Base-by-base conservation (phyloP, 148 eudicot species). In the Polygonum maritimum region DNA sequence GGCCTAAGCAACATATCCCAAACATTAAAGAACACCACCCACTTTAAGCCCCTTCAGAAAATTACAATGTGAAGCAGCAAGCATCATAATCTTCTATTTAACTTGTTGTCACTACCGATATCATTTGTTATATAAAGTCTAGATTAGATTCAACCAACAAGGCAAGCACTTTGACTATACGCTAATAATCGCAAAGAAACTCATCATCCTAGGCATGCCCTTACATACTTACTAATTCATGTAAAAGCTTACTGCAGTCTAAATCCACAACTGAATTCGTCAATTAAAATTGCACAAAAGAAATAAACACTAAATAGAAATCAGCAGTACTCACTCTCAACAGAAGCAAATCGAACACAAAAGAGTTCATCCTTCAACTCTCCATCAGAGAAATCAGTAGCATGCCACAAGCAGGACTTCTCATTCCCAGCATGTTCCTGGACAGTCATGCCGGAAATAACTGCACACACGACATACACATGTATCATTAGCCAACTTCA, bases 351-450 rank as follows among this genome's bases (percentile, higher is more conserved):
- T 21, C 97, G 84, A 70, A 94, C 89, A 77, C 89, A 84, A 57
- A 94, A 94, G 65, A 88, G 80, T 80, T 94, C 98, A 47, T 92
- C 91, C 81, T 94, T 94, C 80, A 94, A 77, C 77, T 94, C 98
- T 33, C 88, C 93, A 84, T 92, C 98, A 63, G 98, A 89, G 79
- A 77, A 94, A 82, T 94, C 97, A 74, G 85, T 76, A 14, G 98
- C 98, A 80, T 92, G 93, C 98, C 98, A 94, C 71, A 94, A 97
- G 77, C 98, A 94, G 0, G 96, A 94, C 81, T 94, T 94, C 3
- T 94, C 98, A 76, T 90, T 94, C 40, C 98, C 98, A 10, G 91
- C 90, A 75, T 94, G 97, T 75, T 94, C 98, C 83, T 94, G 98
- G 45, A 92, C 90, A 4, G 96, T 76, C 91, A 92, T 88, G 6